A percentile compares a stretch with the other conserved stretches of the same genome.
phyloP scores from a whole-genome alignment of 139 green algal species.

The Chlamydomonas sp. region DNA sequence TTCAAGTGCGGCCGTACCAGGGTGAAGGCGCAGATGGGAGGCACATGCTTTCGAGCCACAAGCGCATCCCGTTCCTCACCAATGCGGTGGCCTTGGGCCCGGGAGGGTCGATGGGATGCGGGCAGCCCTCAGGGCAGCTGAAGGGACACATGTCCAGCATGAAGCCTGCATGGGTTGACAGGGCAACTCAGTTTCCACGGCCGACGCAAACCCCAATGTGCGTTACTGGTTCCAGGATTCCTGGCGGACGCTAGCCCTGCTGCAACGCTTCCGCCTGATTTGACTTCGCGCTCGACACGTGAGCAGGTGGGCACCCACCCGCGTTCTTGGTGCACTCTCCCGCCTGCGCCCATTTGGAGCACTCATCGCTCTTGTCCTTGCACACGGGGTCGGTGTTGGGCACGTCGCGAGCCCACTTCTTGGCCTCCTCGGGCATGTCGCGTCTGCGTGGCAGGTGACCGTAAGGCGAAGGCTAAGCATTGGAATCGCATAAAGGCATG shows the following conservation, averaged over 20 bases:
- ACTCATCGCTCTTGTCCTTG: conserved; percentile 17
- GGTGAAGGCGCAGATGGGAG: no score
- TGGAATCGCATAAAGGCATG: no score
- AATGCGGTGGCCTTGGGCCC: conserved; percentile 53
- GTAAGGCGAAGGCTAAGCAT: no score
- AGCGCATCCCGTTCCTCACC: not conserved
- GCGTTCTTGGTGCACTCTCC: conserved; percentile 55
- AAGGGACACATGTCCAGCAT: conserved; percentile 45
- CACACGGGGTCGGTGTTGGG: conserved; percentile 19
- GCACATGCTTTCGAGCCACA: not conserved
- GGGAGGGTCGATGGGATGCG: conserved; percentile 18
- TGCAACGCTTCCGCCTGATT: not conserved
- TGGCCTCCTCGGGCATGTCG: conserved; percentile 30
- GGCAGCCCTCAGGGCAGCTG: conserved; percentile 46
- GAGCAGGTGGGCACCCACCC: conserved; percentile 16
- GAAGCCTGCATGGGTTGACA: conserved; percentile 32
- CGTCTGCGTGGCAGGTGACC: not conserved
- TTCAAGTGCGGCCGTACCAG: no score
- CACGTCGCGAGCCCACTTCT: conserved; percentile 40
- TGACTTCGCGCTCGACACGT: not conserved
- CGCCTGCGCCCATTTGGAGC: conserved; percentile 33
- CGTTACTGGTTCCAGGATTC: not conserved
- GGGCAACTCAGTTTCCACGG: not conserved
- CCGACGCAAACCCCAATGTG: not conserved
- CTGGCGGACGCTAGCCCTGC: not conserved